Base-by-base conservation (phyloP, 177 flowering plant genomes). In the Vitis hybrid region DNA sequence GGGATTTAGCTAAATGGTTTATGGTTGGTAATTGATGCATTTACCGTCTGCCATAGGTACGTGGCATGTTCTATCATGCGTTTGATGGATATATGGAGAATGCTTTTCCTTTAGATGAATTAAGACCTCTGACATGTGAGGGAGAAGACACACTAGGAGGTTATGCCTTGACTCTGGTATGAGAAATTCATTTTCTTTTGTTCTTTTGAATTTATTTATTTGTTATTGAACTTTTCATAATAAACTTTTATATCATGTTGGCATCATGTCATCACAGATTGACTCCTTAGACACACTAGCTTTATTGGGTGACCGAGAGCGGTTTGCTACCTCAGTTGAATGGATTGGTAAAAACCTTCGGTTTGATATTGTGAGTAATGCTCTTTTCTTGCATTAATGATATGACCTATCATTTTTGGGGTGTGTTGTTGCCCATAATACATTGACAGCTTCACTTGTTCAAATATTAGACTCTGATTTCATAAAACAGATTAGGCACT, bases 91-190 rank as follows among this genome's bases (percentile, higher is more conserved):
- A 95, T 68, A 91, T 93, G 92, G 81, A 90, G 29, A 82, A 95
- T 78, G 99, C 98, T 70, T 95, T 95, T 82, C 99, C 99, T 20
- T 88, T 81, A 64, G 99, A 95, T 75, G 99, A 93, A 75, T 72
- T 95, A 65, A 86, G 84, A 71, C 99, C 99, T 39, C 67, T 93
- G 55, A 85, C 97, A 6, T 95, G 99, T 66, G 76, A 65, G 29
- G 99, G 98, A 62, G 99, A 90, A 85, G 97, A 95, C 69, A 74
- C 92, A 1, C 86, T 95, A 69, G 99, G 99, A 74, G 92, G 97
- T 71, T 95, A 95, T 86, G 99, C 97, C 66, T 86, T 95, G 68
- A 95, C 99, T 70, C 85, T 95, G 79, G 99, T 93, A 79, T 84
- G 79, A 70, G 12, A 26, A 31, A 60, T 2, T 26, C 50, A 50